Base-by-base conservation (phyloP, 164 flowering plant genomes). In the Macadamia integrifolia region DNA sequence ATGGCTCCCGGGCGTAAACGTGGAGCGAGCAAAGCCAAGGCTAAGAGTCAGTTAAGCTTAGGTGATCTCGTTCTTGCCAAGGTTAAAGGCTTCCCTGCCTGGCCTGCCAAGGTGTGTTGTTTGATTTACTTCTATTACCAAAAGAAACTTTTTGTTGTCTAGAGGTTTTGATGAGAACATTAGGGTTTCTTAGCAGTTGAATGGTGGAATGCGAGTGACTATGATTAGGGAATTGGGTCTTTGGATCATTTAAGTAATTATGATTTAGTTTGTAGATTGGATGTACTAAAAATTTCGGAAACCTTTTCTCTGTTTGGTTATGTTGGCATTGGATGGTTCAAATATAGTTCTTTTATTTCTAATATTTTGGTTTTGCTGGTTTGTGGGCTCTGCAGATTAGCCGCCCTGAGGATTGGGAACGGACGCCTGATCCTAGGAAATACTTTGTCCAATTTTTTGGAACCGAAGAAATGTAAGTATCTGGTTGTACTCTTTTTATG, bases 41-140 rank as follows among this genome's bases (percentile, higher is more conserved):
- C 73, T 7, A 82, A 35, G 5, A 35, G 72, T 53, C 79, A 84
- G 75, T 79, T 90, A 79, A 79, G 86, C 61, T 65, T 94, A 64
- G 98, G 98, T 50, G 98, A 94, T 92, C 95, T 94, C 18, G 98
- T 94, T 17, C 95, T 94, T 6, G 98, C 97, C 67, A 94, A 94
- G 76, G 98, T 92, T 72, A 92, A 94, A 80, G 98, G 98, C 15
- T 87, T 83, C 66, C 98, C 97, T 29, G 74, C 87, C 44, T 92
- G 98, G 97, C 97, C 98, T 56, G 97, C 98, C 10, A 91, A 88
- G 96, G 98, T 91, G 23, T 60, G 68, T 14, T 62, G 15, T 35
- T 2, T 35, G 40, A 49, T 60, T 59, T 49, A 56, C 6, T 43
- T 30, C 28, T 18, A 0, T 56, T 23, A 23, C 23, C 23, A 23